A percentile compares a stretch with the other conserved stretches of the same genome.
These are phyloP conservation scores for Pharus latifolius DNA, from an alignment of 176 grass and related monocot species.

Conservation along the genomic window DNA sequence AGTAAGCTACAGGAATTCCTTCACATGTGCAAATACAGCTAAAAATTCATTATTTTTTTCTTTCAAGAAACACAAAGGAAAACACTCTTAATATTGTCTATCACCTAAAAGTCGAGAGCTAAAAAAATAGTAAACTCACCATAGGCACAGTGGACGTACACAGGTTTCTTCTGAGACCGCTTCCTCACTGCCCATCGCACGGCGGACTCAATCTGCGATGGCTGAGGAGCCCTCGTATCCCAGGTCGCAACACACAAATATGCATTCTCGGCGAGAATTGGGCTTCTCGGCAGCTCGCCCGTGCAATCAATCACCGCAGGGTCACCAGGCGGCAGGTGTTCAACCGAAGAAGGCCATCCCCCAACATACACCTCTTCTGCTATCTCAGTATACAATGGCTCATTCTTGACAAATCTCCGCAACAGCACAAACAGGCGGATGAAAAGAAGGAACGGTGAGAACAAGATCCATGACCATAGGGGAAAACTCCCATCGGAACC, in stretches of 20 bases:
- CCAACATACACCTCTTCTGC: conserved; percentile 74
- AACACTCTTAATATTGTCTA: background rate
- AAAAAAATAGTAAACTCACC: conserved; percentile 33
- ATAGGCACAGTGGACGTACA: conserved; percentile 91
- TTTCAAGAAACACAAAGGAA: background rate
- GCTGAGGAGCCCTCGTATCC: conserved; percentile 75
- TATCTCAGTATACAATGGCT: conserved; percentile 72
- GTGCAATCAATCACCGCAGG: conserved; percentile 88
- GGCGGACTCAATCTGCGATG: conserved; percentile 65
- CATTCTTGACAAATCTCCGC: conserved; percentile 59
- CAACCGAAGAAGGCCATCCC: conserved; percentile 75
- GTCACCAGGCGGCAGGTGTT: conserved; percentile 59
- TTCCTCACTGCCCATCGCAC: conserved; percentile 70
- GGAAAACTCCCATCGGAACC: conserved; percentile 55
- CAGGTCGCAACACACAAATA: conserved; percentile 78
- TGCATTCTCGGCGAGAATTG: conserved; percentile 31
- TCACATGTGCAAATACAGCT: background rate
- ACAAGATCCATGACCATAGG: conserved; percentile 76
- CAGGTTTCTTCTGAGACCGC: conserved; percentile 48
- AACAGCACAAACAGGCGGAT: conserved; percentile 58
- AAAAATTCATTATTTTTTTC: background rate
- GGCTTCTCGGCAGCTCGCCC: conserved; percentile 74
- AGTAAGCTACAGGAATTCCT: background rate
- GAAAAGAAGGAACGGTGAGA: conserved; percentile 63
- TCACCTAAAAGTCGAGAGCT: background rate